Percentiles rank a stretch among this genome's conserved stretches.
Evolutionary conservation across 2,329 filamentous ascomycete species (phyloP).

Genomic region (Stagonosporopsis cucurbitacearum): DNA sequence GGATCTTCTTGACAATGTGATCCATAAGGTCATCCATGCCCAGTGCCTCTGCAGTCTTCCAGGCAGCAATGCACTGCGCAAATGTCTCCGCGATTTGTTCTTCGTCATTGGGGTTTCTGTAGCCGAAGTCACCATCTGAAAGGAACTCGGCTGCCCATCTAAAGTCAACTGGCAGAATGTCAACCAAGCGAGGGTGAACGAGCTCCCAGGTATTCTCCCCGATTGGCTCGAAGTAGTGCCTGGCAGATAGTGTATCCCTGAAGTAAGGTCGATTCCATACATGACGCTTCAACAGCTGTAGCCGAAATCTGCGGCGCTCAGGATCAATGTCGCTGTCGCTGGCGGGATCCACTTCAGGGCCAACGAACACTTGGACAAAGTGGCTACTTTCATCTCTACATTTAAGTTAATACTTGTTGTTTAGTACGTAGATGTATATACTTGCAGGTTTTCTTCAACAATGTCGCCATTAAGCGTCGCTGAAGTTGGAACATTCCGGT

Average conservation of each 20-base stretch:
- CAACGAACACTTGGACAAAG: conserved; percentile 27
- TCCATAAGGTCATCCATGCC: conserved; percentile 38
- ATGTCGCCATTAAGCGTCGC: conserved; percentile 16
- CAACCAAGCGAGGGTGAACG: conserved; percentile 21
- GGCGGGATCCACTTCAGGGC: conserved; percentile 1
- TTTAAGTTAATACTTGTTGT: neutral
- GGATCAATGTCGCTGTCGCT: conserved; percentile 21
- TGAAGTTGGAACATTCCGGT: neutral
- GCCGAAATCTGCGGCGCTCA: conserved; percentile 7
- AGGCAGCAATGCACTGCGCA: conserved; percentile 31
- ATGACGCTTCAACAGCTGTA: conserved; percentile 9
- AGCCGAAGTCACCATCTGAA: conserved; percentile 29
- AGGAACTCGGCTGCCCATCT: conserved; percentile 35
- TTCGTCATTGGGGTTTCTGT: conserved; percentile 15
- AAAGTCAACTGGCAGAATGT: conserved; percentile 33
- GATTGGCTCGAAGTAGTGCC: conserved; percentile 18
- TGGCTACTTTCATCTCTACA: conserved; percentile 23
- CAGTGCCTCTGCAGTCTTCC: conserved; percentile 29
- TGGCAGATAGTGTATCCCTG: conserved; percentile 9
- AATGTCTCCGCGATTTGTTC: conserved; percentile 21
- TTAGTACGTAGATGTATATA: neutral
- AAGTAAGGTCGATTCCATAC: conserved; percentile 30
- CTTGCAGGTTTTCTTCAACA: conserved; percentile 32
- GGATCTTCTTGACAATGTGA: conserved; percentile 32
- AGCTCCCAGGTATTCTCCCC: conserved; percentile 27